Conservation (phyloP, 345 rosid species). For the Durio zibethinus region DNA sequence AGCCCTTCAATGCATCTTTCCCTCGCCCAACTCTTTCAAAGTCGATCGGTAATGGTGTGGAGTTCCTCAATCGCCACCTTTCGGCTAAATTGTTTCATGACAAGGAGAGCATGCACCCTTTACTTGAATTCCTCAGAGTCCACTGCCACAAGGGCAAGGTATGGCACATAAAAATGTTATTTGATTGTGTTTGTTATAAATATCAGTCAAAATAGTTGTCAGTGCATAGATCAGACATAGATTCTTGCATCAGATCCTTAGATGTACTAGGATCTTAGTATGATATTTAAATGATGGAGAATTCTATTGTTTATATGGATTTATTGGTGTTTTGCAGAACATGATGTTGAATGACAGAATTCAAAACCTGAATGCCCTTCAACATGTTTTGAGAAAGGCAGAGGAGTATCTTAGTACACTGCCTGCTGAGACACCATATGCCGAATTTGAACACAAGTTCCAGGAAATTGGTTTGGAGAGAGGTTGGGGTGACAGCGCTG, state of each 20-base stretch:
- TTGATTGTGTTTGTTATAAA: not conserved
- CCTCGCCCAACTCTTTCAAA: slow-evolving; percentile 90
- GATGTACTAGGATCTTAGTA: not conserved
- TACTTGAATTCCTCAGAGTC: slow-evolving; percentile 80
- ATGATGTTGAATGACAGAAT: slow-evolving; percentile 79
- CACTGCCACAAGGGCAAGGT: slow-evolving; percentile 88
- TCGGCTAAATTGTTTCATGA: slow-evolving; percentile 93
- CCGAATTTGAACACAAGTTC: slow-evolving; percentile 66
- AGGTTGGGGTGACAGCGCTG: slow-evolving; percentile 91
- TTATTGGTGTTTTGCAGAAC: slow-evolving; percentile 40
- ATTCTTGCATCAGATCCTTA: not conserved
- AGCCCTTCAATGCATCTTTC: slow-evolving; percentile 82
- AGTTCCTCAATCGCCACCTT: slow-evolving; percentile 96
- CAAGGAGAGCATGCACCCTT: slow-evolving; percentile 89
- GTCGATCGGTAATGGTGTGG: slow-evolving; percentile 91
- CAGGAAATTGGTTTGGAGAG: slow-evolving; percentile 93
- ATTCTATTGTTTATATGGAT: not conserved
- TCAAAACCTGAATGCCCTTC: slow-evolving; percentile 61
- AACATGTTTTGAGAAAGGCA: slow-evolving; percentile 76
- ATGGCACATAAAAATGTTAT: not conserved
- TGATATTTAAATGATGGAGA: not conserved
- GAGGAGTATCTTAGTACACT: slow-evolving; percentile 68
- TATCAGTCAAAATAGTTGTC: not conserved
- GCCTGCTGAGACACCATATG: slow-evolving; percentile 48
- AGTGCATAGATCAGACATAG: not conserved